Conservation (phyloP, 306 rosid genomes). For the Nissolia schottii region DNA sequence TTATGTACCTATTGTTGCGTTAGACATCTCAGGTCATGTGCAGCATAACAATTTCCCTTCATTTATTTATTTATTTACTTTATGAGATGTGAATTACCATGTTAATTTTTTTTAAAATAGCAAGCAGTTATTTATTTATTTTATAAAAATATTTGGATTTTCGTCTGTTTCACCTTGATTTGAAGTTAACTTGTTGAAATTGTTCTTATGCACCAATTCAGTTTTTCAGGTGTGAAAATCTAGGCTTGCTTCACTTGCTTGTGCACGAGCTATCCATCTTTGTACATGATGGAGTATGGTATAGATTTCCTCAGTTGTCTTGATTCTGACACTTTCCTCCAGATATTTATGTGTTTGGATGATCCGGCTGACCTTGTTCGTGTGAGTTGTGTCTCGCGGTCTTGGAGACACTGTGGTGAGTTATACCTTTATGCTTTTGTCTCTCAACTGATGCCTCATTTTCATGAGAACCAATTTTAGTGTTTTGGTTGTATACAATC, state of each 20-base stretch:
- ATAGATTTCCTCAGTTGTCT: constrained; percentile 52
- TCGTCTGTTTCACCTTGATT: constrained; percentile 7
- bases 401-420: constrained; percentile 73
- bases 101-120: neutral
- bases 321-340: constrained; percentile 44
- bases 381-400: constrained; percentile 54
- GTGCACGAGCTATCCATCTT: neutral
- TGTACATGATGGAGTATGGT: constrained; percentile 32
- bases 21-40: neutral
- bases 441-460: neutral
- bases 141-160: neutral
- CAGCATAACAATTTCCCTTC: neutral
- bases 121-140: neutral
- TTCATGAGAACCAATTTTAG: neutral
- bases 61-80: too few relatives aligned
- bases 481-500: neutral
- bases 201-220: constrained; percentile 24
- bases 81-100: neutral
- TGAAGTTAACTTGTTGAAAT: neutral
- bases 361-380: constrained; percentile 59
- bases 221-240: constrained; percentile 37
- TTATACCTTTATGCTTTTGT: neutral
- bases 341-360: constrained; percentile 55
- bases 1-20: neutral
- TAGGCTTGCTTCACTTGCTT: constrained; percentile 10